A percentile compares a stretch with the other conserved stretches of the same genome.
Conservation (phyloP, 352 stramenopile genomes). For the Phytophthora multivora region DNA sequence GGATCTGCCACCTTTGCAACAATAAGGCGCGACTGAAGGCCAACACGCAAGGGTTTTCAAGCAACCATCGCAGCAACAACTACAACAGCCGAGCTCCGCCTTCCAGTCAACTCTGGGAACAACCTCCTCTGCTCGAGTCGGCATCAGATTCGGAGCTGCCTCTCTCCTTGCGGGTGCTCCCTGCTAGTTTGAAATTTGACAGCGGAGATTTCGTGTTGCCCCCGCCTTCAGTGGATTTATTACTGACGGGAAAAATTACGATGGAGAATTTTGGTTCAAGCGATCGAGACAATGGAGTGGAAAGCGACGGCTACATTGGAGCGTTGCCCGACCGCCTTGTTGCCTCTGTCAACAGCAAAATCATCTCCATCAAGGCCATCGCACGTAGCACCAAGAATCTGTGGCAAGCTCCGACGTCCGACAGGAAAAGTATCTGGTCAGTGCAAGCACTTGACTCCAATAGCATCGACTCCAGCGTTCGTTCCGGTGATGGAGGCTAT, state of each 20-base stretch:
- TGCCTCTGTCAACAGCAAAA: slow-evolving; percentile 36
- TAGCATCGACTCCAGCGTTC: slow-evolving; percentile 34
- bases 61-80: slow-evolving; percentile 16
- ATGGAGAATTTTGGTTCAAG: slow-evolving; percentile 12
- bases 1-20: slow-evolving; percentile 73
- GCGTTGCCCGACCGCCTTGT: slow-evolving; percentile 26
- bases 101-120: slow-evolving; percentile 32
- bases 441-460: slow-evolving; percentile 20
- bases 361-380: slow-evolving; percentile 70
- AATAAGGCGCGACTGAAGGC: slow-evolving; percentile 49
- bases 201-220: slow-evolving; percentile 13
- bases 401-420: slow-evolving; percentile 26
- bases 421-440: slow-evolving; percentile 19
- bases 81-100: slow-evolving; percentile 18
- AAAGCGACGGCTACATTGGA: slow-evolving; percentile 31
- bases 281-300: slow-evolving; percentile 19
- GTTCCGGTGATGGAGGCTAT: slow-evolving; percentile 2
- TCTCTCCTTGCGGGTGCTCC: slow-evolving; percentile 12
- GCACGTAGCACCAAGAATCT: slow-evolving; percentile 27
- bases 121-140: slow-evolving; percentile 15
- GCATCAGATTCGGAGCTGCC: slow-evolving; percentile 12
- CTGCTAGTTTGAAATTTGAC: slow-evolving; percentile 16
- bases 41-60: slow-evolving; percentile 36
- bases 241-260: slow-evolving; percentile 14
- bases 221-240: slow-evolving; percentile 17